Base-by-base conservation (phyloP, 2,329 filamentous ascomycete genomes). In the Myriangium duriaei region DNA sequence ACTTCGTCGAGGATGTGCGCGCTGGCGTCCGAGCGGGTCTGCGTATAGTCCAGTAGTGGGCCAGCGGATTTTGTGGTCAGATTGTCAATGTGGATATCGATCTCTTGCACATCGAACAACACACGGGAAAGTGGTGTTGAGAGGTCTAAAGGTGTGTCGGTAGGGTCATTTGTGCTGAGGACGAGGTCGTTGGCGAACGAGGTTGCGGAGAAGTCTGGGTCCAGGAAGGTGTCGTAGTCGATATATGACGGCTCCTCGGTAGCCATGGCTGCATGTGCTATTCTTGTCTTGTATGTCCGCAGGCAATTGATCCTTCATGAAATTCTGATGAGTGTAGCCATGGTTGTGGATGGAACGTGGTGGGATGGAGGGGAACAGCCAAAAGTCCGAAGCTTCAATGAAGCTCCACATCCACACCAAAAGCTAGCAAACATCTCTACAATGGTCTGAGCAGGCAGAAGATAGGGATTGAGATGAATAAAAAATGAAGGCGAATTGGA, bases 41-140 rank as follows among this genome's bases (percentile, higher is more conserved):
- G 70, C 3, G 87, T 92, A 58, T 95, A 72, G 18, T 76, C 66
- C 13, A 98, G 71, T 17, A 98, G 69, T 0, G 86, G 82, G 0
- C 88, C 64, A 2, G 91, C 86, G 17, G 79, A 82, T 45, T 81
- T 79, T 2, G 86, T 91, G 4, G 88, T 92, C 29, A 96, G 71
- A 3, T 75, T 73, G 58, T 98, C 85, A 46, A 98, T 94, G 56
- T 93, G 86, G 0, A 87, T 93, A 61, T 96, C 88, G 47, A 98
- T 81, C 61, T 96, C 91, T 56, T 96, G 91, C 3, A 91, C 79
- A 60, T 98, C 91, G 61, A 98, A 98, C 5, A 96, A 76, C 4
- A 95, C 87, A 39, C 85, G 77, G 4, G 87, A 94, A 33, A 98
- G 72, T 2, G 91, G 88, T 11, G 91, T 96, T 4, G 86, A 88